These are phyloP conservation scores for Monosporascus sp. DNA, from an alignment of 2,329 filamentous ascomycete species.

Conservation along the genomic window DNA sequence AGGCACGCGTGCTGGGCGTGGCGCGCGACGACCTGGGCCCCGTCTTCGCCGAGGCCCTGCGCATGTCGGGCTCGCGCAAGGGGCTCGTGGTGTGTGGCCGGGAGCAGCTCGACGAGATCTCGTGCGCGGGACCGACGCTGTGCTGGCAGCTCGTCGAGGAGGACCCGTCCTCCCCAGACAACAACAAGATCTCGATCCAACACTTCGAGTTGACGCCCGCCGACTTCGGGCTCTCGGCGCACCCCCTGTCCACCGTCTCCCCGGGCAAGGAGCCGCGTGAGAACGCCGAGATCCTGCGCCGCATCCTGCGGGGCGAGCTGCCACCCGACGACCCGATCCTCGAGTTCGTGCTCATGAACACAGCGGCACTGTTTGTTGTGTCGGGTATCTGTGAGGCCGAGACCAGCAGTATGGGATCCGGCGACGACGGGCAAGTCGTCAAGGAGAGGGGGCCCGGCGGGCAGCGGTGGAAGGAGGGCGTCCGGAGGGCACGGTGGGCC, in stretches of 20 bases:
- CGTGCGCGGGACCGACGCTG: conserved; percentile 79
- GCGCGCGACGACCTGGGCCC: conserved; percentile 81
- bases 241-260: conserved; percentile 72
- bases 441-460: conserved; percentile 79
- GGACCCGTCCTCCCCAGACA: conserved; percentile 9
- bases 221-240: conserved; percentile 79
- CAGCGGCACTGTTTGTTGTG: conserved; percentile 79
- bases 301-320: conserved; percentile 69
- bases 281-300: conserved; percentile 79
- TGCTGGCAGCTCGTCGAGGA: conserved; percentile 73
- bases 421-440: conserved; percentile 76
- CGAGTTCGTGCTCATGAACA: conserved; percentile 92
- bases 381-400: conserved; percentile 84
- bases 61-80: conserved; percentile 70
- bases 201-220: conserved; percentile 72
- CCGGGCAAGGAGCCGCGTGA: conserved; percentile 80
- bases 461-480: conserved; percentile 90
- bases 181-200: conserved; percentile 54
- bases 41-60: conserved; percentile 81
- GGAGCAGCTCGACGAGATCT: conserved; percentile 93
- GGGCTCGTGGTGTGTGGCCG: conserved; percentile 88
- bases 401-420: conserved; percentile 69
- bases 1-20: conserved; percentile 90
- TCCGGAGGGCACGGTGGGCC: conserved; percentile 81
- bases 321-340: conserved; percentile 75